These are phyloP conservation scores for Tylopilus cervinicoccineus DNA, from an alignment of 768 basidiomycete genomes.

Conservation along the genomic window DNA sequence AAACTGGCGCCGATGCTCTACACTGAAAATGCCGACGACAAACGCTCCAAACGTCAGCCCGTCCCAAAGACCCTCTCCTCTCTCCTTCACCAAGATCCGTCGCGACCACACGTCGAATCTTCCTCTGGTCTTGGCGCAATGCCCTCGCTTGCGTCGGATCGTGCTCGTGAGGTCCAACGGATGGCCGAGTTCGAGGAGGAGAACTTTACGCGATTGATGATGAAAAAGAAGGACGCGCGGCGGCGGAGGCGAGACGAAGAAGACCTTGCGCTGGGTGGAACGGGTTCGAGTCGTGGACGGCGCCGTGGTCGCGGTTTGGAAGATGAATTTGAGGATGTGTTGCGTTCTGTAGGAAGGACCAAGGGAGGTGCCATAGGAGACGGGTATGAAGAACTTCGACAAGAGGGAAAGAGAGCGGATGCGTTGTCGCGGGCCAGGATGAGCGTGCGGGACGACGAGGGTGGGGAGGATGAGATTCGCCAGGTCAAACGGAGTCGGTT, in stretches of 20 bases:
- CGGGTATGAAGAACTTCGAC: slow-evolving; percentile 79
- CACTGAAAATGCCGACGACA: slow-evolving; percentile 50
- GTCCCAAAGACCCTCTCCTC: slow-evolving; percentile 62
- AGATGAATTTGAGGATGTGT: slow-evolving; percentile 81
- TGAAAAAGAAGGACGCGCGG: slow-evolving; percentile 83
- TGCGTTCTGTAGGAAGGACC: slow-evolving; percentile 55
- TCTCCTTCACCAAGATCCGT: slow-evolving; percentile 48
- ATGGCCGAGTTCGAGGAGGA: slow-evolving; percentile 84
- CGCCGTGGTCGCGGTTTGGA: slow-evolving; percentile 67
- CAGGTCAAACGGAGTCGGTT: slow-evolving; percentile 39
- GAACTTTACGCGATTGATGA: slow-evolving; percentile 85
- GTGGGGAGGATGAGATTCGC: slow-evolving; percentile 27
- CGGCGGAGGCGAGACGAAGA: slow-evolving; percentile 77
- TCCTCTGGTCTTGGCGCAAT: slow-evolving; percentile 67
- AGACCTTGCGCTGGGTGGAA: slow-evolving; percentile 82
- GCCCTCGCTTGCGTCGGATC: slow-evolving; percentile 51
- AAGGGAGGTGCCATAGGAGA: slow-evolving; percentile 46
- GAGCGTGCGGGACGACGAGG: slow-evolving; percentile 29
- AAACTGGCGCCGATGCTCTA: slow-evolving; percentile 89
- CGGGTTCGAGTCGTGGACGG: slow-evolving; percentile 50
- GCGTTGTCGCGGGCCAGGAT: slow-evolving; percentile 57
- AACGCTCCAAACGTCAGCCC: slow-evolving; percentile 44
- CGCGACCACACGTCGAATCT: slow-evolving; percentile 65
- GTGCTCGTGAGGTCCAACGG: slow-evolving; percentile 74
- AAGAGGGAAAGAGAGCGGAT: slow-evolving; percentile 59